A percentile compares a stretch with the other conserved stretches of the same genome.
Conservation (phyloP, 768 basidiomycete genomes). For the Lanmaoa rubissima region DNA sequence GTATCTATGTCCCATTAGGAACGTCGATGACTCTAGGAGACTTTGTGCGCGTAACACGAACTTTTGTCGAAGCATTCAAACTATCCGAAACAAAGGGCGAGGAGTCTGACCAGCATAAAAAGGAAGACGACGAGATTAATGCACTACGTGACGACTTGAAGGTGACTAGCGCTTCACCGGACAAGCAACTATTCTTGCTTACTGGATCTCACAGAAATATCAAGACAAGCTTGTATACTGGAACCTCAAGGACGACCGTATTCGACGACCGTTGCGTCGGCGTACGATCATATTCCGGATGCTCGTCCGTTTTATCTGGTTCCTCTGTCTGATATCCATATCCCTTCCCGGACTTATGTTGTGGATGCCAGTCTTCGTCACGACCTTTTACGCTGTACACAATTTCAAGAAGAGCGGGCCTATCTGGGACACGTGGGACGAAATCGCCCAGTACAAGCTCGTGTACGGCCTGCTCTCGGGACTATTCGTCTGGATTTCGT, state of each 20-base stretch:
- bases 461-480: constrained; percentile 79
- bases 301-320: constrained; percentile 62
- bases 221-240: constrained; percentile 66
- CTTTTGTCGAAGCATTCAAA: constrained; percentile 79
- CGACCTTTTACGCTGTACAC: constrained; percentile 66
- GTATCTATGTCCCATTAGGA: constrained; percentile 86
- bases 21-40: constrained; percentile 84
- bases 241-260: constrained; percentile 84
- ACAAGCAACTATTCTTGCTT: not conserved
- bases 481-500: constrained; percentile 58
- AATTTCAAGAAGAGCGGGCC: constrained; percentile 82
- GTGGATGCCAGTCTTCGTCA: constrained; percentile 77
- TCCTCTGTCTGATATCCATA: constrained; percentile 56
- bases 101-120: constrained; percentile 23
- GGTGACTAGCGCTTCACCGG: constrained; percentile 35
- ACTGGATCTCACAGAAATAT: constrained; percentile 48
- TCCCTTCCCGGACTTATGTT: constrained; percentile 77
- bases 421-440: constrained; percentile 84
- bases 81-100: constrained; percentile 31
- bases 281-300: constrained; percentile 61
- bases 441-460: constrained; percentile 88
- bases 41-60: constrained; percentile 70
- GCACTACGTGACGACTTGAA: constrained; percentile 55
- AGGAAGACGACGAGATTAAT: constrained; percentile 29
- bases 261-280: constrained; percentile 60